Evolutionary conservation across 441 rosid species (phyloP), one percentile per base, ranked within the genome.

Genomic region (Eruca vesicaria): DNA sequence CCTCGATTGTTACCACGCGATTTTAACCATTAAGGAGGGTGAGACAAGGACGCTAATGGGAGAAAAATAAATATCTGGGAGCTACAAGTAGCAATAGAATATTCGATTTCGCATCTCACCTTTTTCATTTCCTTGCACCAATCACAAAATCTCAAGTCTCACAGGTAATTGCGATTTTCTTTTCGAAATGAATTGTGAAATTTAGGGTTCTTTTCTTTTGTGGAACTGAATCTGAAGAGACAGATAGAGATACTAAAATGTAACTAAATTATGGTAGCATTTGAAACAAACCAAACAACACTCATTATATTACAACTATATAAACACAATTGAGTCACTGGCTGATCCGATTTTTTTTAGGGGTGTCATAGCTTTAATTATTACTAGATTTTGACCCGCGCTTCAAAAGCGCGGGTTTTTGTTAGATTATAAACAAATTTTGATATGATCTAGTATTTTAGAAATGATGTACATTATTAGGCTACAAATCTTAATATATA

Each of bases 131-230:
- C 35, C 26, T 43, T 35, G 16, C 43, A 75, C 32, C 68, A 26
- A 45, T 2, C 41, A 45, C 52, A 45, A 21, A 62, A 62, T 23
- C 8, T 41, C 66, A 58, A 66, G 7, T 48, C 41, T 48, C 10
- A 29, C 55, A 32, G 20, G 76, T 63, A 63, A 45, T 43, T 0
- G 7, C 29, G 31, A 11, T 56, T 71, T 60, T 26, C 55, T 11
- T 21, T 23, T 10, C 5, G 63, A 26, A 56, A 73, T n/a, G 69
- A 55, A 56, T 56, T 38, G 53, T 65, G 76, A 38, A 29, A 66
- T n/a, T 14, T 66, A 67, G 78, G 78, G 78, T 67, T 74, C 66
- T 74, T 43, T n/a, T n/a, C n/a, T 65, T 43, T 20, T 29, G 58
- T 63, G 33, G 28, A 73, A 66, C 38, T 59, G 72, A 74, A 74